Conservation (phyloP, 805 yeast species). For the Saturnispora sekii region DNA sequence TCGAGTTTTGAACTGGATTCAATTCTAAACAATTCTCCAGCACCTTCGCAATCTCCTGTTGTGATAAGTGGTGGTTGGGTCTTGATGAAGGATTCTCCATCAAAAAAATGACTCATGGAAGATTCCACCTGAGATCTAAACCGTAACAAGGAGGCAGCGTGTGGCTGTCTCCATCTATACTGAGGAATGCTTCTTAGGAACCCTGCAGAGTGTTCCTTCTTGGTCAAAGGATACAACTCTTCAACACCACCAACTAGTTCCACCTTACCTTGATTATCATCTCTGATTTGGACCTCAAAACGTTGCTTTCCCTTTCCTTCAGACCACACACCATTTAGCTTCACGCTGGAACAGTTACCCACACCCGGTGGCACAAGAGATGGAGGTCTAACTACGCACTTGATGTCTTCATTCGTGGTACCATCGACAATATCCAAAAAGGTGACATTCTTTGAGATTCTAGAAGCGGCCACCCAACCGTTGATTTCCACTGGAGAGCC, state of each 20-base stretch:
- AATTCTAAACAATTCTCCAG: conserved; percentile 78
- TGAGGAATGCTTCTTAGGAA: conserved; percentile 67
- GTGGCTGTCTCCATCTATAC: conserved; percentile 62
- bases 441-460: conserved; percentile 65
- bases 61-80: conserved; percentile 84
- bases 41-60: conserved; percentile 92
- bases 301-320: conserved; percentile 42
- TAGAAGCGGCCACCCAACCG: conserved; percentile 71
- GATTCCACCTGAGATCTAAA: conserved; percentile 61
- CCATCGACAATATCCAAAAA: conserved; percentile 83
- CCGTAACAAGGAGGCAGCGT: conserved; percentile 57
- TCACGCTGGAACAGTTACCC: conserved; percentile 30
- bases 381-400: conserved; percentile 42
- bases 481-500: conserved; percentile 35
- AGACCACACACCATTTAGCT: conserved; percentile 27
- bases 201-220: conserved; percentile 59
- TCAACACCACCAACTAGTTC: conserved; percentile 52
- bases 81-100: conserved; percentile 46
- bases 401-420: conserved; percentile 42
- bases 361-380: conserved; percentile 23
- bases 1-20: conserved; percentile 24
- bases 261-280: conserved; percentile 25
- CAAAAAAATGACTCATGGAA: conserved; percentile 45
- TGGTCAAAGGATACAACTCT: conserved; percentile 70
- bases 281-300: conserved; percentile 39